A percentile compares a stretch with the other conserved stretches of the same genome.
These are phyloP conservation scores for Alternaria triticina DNA, from an alignment of 2,329 filamentous ascomycete genomes.

Conservation along the genomic window DNA sequence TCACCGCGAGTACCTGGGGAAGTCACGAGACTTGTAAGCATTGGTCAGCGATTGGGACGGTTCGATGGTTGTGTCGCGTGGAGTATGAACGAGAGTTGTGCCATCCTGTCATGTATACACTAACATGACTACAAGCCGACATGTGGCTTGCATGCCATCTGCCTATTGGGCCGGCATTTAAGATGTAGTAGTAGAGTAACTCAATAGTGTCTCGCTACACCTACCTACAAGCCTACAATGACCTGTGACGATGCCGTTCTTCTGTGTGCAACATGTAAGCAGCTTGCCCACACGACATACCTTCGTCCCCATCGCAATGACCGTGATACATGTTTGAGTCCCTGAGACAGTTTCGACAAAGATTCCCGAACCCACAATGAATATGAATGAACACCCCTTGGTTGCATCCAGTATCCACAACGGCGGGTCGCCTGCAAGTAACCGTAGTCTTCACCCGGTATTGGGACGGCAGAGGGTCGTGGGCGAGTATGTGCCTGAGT, in stretches of 20 bases:
- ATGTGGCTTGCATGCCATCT: not conserved
- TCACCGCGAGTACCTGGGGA: not conserved
- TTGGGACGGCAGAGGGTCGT: not conserved
- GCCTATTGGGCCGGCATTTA: not conserved
- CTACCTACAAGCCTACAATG: not conserved
- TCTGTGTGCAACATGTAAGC: not conserved
- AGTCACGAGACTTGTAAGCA: not conserved
- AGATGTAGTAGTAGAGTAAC: not conserved
- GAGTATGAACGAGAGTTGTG: not conserved
- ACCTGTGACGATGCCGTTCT: not conserved
- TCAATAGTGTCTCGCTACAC: not conserved
- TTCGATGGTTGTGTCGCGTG: not conserved
- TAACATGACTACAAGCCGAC: not conserved
- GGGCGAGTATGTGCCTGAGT: not conserved
- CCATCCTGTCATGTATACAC: not conserved
- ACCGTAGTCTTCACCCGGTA: not conserved
- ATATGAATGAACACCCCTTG: not conserved
- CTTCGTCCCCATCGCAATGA: not conserved
- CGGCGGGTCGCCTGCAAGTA: not conserved
- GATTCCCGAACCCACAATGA: not conserved
- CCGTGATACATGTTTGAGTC: not conserved
- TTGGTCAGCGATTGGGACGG: not conserved
- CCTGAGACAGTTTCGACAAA: not conserved
- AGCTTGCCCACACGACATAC: not conserved
- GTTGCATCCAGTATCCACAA: not conserved